Base-by-base conservation (phyloP, 371 early-diverging fungal species). In the Mucor sp. region DNA sequence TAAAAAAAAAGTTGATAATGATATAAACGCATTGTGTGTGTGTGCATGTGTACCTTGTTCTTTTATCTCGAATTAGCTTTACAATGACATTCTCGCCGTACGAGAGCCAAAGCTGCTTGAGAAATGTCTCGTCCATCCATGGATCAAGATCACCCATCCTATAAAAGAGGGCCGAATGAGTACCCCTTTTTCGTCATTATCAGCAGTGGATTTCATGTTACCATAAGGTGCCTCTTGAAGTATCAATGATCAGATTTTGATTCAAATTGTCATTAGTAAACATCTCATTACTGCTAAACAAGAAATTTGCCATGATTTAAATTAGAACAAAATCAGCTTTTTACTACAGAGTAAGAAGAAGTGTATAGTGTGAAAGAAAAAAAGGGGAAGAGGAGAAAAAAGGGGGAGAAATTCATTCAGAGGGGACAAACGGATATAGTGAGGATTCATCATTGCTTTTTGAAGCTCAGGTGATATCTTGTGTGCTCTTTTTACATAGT, bases 21-120 rank as follows among this genome's bases (percentile, higher is more conserved):
- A 53, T 53, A 53, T 53, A 50, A 25, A 53, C 25, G 53, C 53
- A 53, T 53, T 17, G 5, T 60, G 14, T 62, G 25, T 37, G 37
- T 35, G 37, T 33, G 33, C 8, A 8, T 33, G 33, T 17, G 41
- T 41, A 41, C 41, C 41, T 41, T 41, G 66, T 79, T 70, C 74
- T 65, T 63, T 91, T 90, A 78, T 97, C 94, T 47, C 93, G 85
- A 79, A 96, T 94, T 77, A 94, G 85, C 77, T 96, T 96, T 58
- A 95, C 94, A 11, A 87, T 75, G 6, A 94, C 93, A 35, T 74
- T 65, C 71, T 93, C 92, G 30, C 93, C 93, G 35, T 87, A 60
- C 21, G 70, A 74, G 28, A 74, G 81, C 95, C 94, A 95, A 5
- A 91, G 68, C 70, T 89, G 85, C 23, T 84, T 79, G 56, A 95